Evolutionary conservation across 176 grass and related monocot species (phyloP).

Genomic region (sorghum (Sorghum bicolor)): DNA sequence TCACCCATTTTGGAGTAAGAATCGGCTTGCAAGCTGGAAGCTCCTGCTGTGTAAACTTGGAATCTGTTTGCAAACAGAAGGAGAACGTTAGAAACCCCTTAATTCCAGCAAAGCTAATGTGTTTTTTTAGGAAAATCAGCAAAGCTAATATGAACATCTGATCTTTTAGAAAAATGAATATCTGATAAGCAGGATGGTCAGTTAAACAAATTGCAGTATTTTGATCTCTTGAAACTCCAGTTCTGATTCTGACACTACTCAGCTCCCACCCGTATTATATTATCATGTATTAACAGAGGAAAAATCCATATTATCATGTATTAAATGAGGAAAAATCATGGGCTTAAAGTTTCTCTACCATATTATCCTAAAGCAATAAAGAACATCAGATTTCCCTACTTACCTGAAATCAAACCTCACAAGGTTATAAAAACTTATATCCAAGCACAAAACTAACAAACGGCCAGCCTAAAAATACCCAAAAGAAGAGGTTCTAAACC

Average conservation of each 20-base stretch:
- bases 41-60: conserved; percentile 97
- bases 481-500: neutral
- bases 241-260: neutral
- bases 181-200: neutral
- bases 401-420: neutral
- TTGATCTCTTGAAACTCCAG: neutral
- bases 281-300: neutral
- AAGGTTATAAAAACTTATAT: neutral
- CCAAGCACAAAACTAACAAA: neutral
- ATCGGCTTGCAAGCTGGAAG: conserved; percentile 98
- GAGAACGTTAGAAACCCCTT: neutral
- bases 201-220: neutral
- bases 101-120: neutral
- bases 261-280: neutral
- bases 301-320: neutral
- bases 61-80: conserved; percentile 50
- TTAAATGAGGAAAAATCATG: neutral
- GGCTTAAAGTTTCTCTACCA: neutral
- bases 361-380: neutral
- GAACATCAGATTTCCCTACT: neutral
- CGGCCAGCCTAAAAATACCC: neutral
- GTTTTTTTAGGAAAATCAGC: neutral
- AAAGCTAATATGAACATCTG: neutral
- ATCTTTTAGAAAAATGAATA: neutral
- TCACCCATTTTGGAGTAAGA: conserved; percentile 95